These are phyloP conservation scores for Wickerhamiella vanderwaltii DNA, from an alignment of 805 yeast species.

Conservation along the genomic window DNA sequence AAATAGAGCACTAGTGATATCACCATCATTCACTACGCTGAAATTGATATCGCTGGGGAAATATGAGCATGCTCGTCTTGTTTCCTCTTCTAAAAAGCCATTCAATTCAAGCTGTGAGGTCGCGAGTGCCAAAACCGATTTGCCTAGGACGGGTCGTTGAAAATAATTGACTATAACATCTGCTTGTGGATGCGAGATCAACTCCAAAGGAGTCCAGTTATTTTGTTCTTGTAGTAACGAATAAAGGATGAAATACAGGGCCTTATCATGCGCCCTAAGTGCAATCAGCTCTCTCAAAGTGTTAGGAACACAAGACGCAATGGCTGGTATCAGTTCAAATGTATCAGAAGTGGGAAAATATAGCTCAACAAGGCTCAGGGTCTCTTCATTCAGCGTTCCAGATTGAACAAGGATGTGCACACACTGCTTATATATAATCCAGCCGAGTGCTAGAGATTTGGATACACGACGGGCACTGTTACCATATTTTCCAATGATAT, in stretches of 20 bases:
- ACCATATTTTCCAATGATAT: slow-evolving; percentile 13
- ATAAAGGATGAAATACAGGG: slow-evolving; percentile 1
- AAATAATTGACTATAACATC: neutral
- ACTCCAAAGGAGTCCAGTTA: neutral
- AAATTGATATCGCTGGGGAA: too few relatives aligned
- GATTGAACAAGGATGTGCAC: neutral
- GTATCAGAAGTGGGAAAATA: neutral
- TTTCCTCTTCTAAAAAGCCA: neutral
- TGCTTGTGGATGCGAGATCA: neutral
- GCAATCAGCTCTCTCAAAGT: neutral
- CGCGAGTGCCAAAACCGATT: neutral
- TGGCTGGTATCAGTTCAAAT: neutral
- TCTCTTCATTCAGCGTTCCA: neutral
- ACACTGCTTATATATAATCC: slow-evolving; percentile 3
- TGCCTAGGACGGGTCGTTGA: neutral
- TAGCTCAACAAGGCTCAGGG: neutral
- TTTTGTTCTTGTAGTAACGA: neutral
- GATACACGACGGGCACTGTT: slow-evolving; percentile 8
- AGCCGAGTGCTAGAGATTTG: slow-evolving; percentile 8
- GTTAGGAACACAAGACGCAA: neutral
- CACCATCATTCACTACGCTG: neutral
- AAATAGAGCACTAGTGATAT: neutral
- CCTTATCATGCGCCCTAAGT: neutral
- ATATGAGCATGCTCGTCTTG: too few relatives aligned
- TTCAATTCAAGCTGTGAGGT: neutral